These are phyloP conservation scores for Flaveria sonorensis DNA, from an alignment of 129 eudicot species.

Conservation along the genomic window DNA sequence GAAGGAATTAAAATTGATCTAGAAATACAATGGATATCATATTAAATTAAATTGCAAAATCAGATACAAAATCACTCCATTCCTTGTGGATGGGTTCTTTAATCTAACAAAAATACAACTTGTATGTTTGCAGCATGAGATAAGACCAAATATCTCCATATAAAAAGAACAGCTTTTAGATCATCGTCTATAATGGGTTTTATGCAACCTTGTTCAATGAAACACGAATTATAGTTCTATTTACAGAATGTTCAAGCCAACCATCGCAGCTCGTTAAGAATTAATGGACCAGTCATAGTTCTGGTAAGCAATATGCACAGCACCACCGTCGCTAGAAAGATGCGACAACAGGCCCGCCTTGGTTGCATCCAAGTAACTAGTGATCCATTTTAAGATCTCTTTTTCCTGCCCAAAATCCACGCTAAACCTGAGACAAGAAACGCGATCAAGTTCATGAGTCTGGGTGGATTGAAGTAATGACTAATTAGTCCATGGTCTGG, in stretches of 20 bases:
- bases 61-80: constrained; percentile 36
- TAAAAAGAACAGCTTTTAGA: background rate
- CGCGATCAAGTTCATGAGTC: background rate
- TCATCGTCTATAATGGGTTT: constrained; percentile 21
- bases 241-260: constrained; percentile 22
- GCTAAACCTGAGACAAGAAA: constrained; percentile 61
- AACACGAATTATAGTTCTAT: constrained; percentile 26
- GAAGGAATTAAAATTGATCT: background rate
- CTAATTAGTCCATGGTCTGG: background rate
- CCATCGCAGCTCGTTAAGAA: constrained; percentile 29
- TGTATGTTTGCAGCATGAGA: background rate
- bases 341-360: constrained; percentile 86
- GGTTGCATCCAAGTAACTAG: constrained; percentile 72
- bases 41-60: background rate
- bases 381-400: constrained; percentile 70
- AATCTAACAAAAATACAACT: constrained; percentile 33
- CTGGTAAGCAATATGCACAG: constrained; percentile 68
- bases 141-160: constrained; percentile 18
- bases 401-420: constrained; percentile 88
- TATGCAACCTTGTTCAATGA: constrained; percentile 25
- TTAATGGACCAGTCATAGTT: constrained; percentile 80
- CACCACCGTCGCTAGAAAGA: constrained; percentile 74
- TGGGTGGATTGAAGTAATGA: background rate
- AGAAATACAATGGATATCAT: constrained; percentile 6
- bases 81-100: constrained; percentile 45